Evolutionary conservation across 2,329 filamentous ascomycete genomes (phyloP).

Genomic region (Calycina herbarum): DNA sequence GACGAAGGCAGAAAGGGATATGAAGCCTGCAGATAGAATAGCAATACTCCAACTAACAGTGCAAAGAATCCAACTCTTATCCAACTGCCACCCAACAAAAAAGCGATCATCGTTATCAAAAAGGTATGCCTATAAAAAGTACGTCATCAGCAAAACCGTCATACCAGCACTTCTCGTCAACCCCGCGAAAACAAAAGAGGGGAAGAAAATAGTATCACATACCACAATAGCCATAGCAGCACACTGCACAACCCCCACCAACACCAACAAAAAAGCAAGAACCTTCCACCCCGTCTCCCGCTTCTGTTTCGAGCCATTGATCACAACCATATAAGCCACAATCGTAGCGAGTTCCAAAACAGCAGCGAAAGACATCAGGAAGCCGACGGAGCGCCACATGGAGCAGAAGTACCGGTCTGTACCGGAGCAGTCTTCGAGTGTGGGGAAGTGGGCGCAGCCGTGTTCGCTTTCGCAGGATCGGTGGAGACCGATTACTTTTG

Average conservation of each 20-base stretch:
- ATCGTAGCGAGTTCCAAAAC: conserved; percentile 79
- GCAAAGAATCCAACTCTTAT: conserved; percentile 74
- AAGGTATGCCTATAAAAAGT: conserved; percentile 66
- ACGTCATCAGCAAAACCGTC: conserved; percentile 10
- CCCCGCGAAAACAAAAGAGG: background rate
- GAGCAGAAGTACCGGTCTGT: conserved; percentile 75
- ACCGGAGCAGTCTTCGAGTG: conserved; percentile 59
- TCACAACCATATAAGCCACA: conserved; percentile 75
- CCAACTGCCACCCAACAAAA: conserved; percentile 77
- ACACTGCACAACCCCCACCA: conserved; percentile 69
- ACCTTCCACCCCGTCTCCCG: conserved; percentile 83
- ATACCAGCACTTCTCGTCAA: background rate
- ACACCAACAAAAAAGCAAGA: conserved; percentile 62
- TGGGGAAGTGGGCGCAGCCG: conserved; percentile 65
- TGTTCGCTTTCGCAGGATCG: conserved; percentile 70
- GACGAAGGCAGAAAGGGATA: conserved; percentile 66
- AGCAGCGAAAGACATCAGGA: conserved; percentile 80
- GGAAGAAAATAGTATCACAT: conserved; percentile 42
- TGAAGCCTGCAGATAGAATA: conserved; percentile 53
- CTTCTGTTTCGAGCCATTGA: conserved; percentile 76
- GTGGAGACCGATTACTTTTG: conserved; percentile 76
- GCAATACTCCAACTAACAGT: conserved; percentile 56
- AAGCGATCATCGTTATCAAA: conserved; percentile 84
- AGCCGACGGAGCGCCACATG: conserved; percentile 87
- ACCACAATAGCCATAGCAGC: conserved; percentile 82